Evolutionary conservation across 1,284 basidiomycete genomes (phyloP).

Genomic region (Blastosporella zonata): DNA sequence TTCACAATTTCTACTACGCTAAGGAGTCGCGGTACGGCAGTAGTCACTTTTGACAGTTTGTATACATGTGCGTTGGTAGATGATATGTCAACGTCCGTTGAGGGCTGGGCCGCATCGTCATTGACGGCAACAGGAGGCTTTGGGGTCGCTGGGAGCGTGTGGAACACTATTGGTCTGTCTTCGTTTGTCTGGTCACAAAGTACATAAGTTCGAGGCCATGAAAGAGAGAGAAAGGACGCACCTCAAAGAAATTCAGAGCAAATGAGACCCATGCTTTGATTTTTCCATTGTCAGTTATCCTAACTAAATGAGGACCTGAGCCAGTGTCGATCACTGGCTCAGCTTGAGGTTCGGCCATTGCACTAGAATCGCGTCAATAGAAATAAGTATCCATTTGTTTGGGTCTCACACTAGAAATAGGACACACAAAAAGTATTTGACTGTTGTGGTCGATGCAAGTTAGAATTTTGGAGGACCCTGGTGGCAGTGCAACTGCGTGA

Average conservation of each 20-base stretch:
- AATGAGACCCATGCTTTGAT: slow-evolving; percentile 60
- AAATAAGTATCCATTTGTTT: neutral
- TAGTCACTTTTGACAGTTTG: slow-evolving; percentile 27
- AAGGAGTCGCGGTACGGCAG: slow-evolving; percentile 63
- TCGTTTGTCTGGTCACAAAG: slow-evolving; percentile 48
- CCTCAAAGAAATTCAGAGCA: slow-evolving; percentile 62
- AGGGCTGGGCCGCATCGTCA: slow-evolving; percentile 20
- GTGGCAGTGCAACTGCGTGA: too few relatives aligned
- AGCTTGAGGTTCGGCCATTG: neutral
- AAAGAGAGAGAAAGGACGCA: slow-evolving; percentile 27
- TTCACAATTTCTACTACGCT: slow-evolving; percentile 84
- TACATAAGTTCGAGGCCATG: neutral
- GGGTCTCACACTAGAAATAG: too few relatives aligned
- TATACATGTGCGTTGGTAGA: neutral
- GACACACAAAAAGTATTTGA: too few relatives aligned
- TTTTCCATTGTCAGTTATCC: slow-evolving; percentile 66
- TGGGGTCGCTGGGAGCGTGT: slow-evolving; percentile 54
- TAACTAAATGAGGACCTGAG: slow-evolving; percentile 32
- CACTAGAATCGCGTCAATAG: neutral
- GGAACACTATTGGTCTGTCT: slow-evolving; percentile 55
- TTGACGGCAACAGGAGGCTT: slow-evolving; percentile 1
- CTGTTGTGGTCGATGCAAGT: neutral
- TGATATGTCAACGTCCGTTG: slow-evolving; percentile 4
- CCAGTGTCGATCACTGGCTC: neutral
- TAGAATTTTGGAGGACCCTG: neutral